phyloP scores from a whole-genome alignment of 352 stramenopile genomes.

The Pythium monospermum region DNA sequence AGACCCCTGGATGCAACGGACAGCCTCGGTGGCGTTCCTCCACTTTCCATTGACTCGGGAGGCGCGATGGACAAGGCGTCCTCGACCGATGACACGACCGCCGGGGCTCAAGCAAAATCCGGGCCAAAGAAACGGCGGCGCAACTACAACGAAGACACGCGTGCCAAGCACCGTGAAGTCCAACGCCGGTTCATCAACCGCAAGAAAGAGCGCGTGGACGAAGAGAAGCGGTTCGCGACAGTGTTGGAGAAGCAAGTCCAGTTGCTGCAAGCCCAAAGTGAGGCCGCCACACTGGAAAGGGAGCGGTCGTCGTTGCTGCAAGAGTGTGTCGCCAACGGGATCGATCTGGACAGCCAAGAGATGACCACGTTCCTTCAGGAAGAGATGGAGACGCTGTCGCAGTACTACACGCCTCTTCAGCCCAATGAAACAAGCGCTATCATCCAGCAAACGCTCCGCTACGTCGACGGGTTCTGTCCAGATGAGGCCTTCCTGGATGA shows the following conservation, averaged over 20 bases:
- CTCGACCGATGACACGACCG: slow-evolving; percentile 2
- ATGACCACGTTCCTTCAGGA: slow-evolving; percentile 23
- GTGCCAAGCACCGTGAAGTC: slow-evolving; percentile 29
- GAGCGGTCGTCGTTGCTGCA: slow-evolving; percentile 22
- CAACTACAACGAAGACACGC: slow-evolving; percentile 23
- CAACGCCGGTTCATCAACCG: slow-evolving; percentile 25
- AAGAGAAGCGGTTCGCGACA: slow-evolving; percentile 20
- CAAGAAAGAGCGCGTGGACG: slow-evolving; percentile 22
- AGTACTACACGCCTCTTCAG: slow-evolving; percentile 23
- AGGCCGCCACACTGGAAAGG: slow-evolving; percentile 18
- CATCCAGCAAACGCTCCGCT: slow-evolving; percentile 24
- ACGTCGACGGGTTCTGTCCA: slow-evolving; percentile 26
- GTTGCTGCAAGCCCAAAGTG: slow-evolving; percentile 13
- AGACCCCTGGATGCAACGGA: neutral
- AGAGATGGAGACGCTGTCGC: slow-evolving; percentile 21
- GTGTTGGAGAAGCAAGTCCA: slow-evolving; percentile 23
- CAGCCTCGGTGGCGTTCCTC: slow-evolving; percentile 6
- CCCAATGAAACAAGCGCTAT: slow-evolving; percentile 20
- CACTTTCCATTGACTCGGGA: too few species aligned
- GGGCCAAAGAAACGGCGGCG: slow-evolving; percentile 22
- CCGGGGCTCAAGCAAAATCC: too few species aligned
- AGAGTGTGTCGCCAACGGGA: slow-evolving; percentile 22
- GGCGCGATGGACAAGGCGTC: too few species aligned
- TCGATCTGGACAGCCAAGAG: slow-evolving; percentile 22
- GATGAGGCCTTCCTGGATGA: slow-evolving; percentile 24